phyloP scores from a whole-genome alignment of 2,329 filamentous ascomycete genomes.

The Falciphora oryzae region DNA sequence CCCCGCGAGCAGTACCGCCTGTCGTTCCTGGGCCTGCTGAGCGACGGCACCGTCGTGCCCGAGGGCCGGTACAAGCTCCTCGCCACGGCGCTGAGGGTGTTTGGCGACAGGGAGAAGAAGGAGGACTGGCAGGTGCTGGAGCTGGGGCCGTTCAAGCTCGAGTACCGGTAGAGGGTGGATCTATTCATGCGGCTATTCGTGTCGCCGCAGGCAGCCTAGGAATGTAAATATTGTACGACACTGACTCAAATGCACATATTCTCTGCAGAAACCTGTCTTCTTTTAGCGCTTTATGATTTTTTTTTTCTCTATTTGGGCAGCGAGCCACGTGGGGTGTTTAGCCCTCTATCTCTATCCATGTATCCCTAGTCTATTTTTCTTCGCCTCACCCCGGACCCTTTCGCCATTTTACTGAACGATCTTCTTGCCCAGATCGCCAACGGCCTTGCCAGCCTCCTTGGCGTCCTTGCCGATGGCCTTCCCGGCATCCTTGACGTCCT shows the following conservation, averaged over 20 bases:
- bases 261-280: too few relatives aligned
- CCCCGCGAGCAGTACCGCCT: conserved; percentile 2
- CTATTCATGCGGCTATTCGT: too few relatives aligned
- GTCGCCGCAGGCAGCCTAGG: too few relatives aligned
- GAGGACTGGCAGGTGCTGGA: conserved; percentile 5
- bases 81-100: conserved; percentile 2
- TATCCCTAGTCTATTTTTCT: too few relatives aligned
- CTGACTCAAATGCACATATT: too few relatives aligned
- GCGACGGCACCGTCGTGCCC: conserved; percentile 5
- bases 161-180: neutral
- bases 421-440: neutral
- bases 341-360: too few relatives aligned
- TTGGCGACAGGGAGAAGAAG: conserved; percentile 1
- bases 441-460: neutral
- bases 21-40: conserved; percentile 2
- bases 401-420: too few relatives aligned
- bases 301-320: too few relatives aligned
- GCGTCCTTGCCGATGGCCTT: neutral
- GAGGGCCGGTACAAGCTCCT: conserved; percentile 6
- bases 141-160: neutral
- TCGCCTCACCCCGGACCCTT: too few relatives aligned
- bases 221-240: neutral
- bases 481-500: neutral
- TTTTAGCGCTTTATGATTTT: too few relatives aligned
- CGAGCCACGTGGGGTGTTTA: too few relatives aligned